Percentiles rank a stretch among this genome's conserved stretches.
phyloP scores from a whole-genome alignment of 2,329 filamentous ascomycete genomes.

The Talaromyces albobiverticillius region DNA sequence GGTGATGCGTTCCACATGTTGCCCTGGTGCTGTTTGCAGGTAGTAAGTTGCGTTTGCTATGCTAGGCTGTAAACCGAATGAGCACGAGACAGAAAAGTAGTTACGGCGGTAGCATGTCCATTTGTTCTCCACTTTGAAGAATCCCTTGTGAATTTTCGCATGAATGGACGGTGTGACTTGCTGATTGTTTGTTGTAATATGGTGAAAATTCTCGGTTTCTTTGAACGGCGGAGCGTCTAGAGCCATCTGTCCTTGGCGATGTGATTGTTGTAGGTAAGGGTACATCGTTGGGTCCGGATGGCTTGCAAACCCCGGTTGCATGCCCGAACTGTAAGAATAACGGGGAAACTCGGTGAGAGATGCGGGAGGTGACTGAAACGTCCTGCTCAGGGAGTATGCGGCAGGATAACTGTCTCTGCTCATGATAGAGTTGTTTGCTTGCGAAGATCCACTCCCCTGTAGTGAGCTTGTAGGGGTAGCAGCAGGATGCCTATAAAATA shows the following conservation, averaged over 20 bases:
- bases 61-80: slow-evolving; percentile 68
- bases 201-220: slow-evolving; percentile 35
- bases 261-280: slow-evolving; percentile 25
- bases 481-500: slow-evolving; percentile 42
- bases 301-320: slow-evolving; percentile 31
- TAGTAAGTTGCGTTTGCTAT: slow-evolving; percentile 55
- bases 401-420: slow-evolving; percentile 39
- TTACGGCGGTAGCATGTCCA: slow-evolving; percentile 94
- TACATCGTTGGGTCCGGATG: slow-evolving; percentile 32
- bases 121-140: slow-evolving; percentile 75
- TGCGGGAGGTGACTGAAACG: slow-evolving; percentile 28
- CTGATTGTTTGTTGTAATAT: slow-evolving; percentile 32
- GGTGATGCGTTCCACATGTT: slow-evolving; percentile 57
- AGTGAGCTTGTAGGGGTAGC: slow-evolving; percentile 43
- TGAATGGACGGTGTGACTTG: slow-evolving; percentile 69
- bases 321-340: slow-evolving; percentile 20
- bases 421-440: slow-evolving; percentile 29
- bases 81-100: slow-evolving; percentile 83
- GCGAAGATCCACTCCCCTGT: slow-evolving; percentile 28
- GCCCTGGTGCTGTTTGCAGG: slow-evolving; percentile 44
- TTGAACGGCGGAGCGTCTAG: slow-evolving; percentile 43
- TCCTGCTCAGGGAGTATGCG: slow-evolving; percentile 32
- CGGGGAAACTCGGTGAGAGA: slow-evolving; percentile 33
- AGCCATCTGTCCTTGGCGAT: slow-evolving; percentile 27
- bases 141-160: slow-evolving; percentile 83